Percentiles rank a stretch among this genome's conserved stretches.
Evolutionary conservation across 805 yeast genomes (phyloP).

Genomic region (Metschnikowia cubensis): DNA sequence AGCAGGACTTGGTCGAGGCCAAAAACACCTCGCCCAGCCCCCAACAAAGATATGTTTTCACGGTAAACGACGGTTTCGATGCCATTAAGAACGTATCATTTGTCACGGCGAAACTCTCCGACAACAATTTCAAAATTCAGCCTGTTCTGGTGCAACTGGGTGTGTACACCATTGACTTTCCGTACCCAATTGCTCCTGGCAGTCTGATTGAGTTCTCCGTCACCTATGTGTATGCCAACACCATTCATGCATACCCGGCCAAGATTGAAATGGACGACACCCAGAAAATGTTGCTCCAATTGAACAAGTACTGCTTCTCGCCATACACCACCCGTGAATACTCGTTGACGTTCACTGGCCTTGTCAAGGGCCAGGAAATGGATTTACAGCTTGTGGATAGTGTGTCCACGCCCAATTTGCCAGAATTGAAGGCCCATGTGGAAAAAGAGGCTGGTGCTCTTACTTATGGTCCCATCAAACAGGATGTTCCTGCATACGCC

Average conservation of each 20-base stretch:
- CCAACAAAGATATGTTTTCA: constrained; percentile 50
- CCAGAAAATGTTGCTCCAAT: constrained; percentile 56
- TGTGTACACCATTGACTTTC: constrained; percentile 47
- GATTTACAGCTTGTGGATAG: constrained; percentile 24
- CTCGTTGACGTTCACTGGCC: constrained; percentile 42
- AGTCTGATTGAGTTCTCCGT: constrained; percentile 47
- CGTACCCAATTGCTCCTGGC: constrained; percentile 65
- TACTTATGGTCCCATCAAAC: constrained; percentile 52
- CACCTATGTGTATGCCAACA: constrained; percentile 45
- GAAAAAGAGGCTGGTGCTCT: constrained; percentile 38
- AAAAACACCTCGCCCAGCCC: constrained; percentile 58
- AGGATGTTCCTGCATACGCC: constrained; percentile 43
- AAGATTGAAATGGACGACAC: constrained; percentile 52
- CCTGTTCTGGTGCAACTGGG: constrained; percentile 20
- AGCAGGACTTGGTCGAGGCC: constrained; percentile 50
- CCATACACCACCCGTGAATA: constrained; percentile 57
- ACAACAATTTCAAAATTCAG: constrained; percentile 23
- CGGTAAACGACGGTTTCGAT: constrained; percentile 50
- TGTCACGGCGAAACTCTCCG: constrained; percentile 35
- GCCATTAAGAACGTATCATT: constrained; percentile 39
- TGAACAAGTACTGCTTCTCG: constrained; percentile 54
- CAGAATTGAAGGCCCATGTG: constrained; percentile 33
- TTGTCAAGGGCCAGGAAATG: constrained; percentile 45
- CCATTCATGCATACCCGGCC: constrained; percentile 60
- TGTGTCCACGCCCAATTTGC: constrained; percentile 20